phyloP scores from a whole-genome alignment of 108 stramenopile genomes.

The Cyclotella sp. region DNA sequence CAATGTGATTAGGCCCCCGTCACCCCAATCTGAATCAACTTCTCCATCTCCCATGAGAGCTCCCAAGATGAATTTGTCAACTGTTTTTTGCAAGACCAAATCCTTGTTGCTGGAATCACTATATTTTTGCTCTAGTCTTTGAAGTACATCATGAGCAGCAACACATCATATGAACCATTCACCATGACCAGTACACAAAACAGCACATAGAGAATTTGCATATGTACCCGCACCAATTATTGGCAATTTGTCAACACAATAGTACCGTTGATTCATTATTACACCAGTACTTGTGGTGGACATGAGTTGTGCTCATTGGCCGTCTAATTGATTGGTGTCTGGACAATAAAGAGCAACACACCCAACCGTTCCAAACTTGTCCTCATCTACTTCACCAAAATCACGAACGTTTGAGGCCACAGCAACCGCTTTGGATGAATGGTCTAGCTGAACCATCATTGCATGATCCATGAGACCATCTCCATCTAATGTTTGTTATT shows the following conservation, averaged over 20 bases:
- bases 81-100: constrained; percentile 28
- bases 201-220: constrained; percentile 45
- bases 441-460: constrained; percentile 44
- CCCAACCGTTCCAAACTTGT: constrained; percentile 48
- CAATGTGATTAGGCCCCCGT: constrained; percentile 35
- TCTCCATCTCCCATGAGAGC: constrained; percentile 23
- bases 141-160: constrained; percentile 47
- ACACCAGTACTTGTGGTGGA: constrained; percentile 49
- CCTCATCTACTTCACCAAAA: background rate
- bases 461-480: no score
- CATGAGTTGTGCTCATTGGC: constrained; percentile 22
- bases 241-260: constrained; percentile 37
- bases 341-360: constrained; percentile 35
- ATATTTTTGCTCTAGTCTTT: constrained; percentile 43
- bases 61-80: constrained; percentile 33
- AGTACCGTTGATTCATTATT: constrained; percentile 36
- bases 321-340: background rate
- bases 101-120: constrained; percentile 11
- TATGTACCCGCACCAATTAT: no score
- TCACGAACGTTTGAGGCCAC: background rate
- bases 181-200: constrained; percentile 49
- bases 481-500: no score
- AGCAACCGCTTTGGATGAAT: constrained; percentile 5
- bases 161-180: constrained; percentile 52
- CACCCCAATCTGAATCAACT: constrained; percentile 15